A percentile compares a stretch with the other conserved stretches of the same genome.
phyloP scores from a whole-genome alignment of 345 rosid species.

The Populus nigra region DNA sequence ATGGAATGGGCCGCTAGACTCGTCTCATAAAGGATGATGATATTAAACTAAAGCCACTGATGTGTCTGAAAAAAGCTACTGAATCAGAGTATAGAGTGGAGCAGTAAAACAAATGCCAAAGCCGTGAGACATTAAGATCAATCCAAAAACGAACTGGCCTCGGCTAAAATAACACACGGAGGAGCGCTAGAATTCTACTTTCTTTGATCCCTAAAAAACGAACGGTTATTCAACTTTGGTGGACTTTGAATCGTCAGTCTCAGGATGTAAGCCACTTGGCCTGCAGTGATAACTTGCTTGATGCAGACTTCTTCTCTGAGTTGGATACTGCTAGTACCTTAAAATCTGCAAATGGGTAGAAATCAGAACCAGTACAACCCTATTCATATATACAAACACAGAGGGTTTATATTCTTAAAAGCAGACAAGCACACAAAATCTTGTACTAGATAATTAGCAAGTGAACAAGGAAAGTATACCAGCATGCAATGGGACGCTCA shows the following conservation, averaged over 20 bases:
- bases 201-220: conserved; percentile 4
- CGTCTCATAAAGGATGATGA: too few relatives aligned
- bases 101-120: neutral
- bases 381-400: conserved; percentile 14
- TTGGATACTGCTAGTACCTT: conserved; percentile 47
- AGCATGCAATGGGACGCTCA: conserved; percentile 78
- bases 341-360: conserved; percentile 76
- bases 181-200: conserved; percentile 9
- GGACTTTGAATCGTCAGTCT: conserved; percentile 28
- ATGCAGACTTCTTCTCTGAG: conserved; percentile 27
- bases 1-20: too few relatives aligned
- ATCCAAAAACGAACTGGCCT: conserved; percentile 23
- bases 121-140: neutral
- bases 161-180: conserved; percentile 28
- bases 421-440: neutral
- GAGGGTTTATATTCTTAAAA: neutral
- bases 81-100: neutral
- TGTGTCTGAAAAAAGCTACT: neutral
- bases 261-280: conserved; percentile 44
- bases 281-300: conserved; percentile 40
- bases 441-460: neutral
- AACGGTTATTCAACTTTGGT: conserved; percentile 40
- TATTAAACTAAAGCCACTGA: neutral
- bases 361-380: conserved; percentile 73
- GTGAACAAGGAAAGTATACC: conserved; percentile 27